Percentiles rank a stretch among this genome's conserved stretches.
phyloP scores from a whole-genome alignment of 2,329 filamentous ascomycete species.

The Gnomoniopsis smithogilvyi region DNA sequence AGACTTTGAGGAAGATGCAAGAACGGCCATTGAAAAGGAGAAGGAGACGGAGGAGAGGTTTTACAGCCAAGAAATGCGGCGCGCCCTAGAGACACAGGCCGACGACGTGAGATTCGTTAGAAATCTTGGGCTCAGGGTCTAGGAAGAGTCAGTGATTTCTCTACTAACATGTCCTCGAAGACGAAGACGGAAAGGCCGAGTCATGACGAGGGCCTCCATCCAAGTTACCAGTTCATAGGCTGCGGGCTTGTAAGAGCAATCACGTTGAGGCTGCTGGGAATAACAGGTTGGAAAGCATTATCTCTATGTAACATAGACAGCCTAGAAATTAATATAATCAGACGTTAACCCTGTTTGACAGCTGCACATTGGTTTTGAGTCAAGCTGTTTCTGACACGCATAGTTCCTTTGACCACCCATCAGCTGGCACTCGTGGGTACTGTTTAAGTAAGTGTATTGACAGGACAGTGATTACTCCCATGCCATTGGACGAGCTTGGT shows the following conservation, averaged over 20 bases:
- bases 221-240: too few relatives aligned
- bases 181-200: not conserved
- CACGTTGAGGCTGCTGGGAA: too few relatives aligned
- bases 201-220: too few relatives aligned
- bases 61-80: slow-evolving; percentile 71
- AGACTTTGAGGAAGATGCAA: slow-evolving; percentile 47
- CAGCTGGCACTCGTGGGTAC: too few relatives aligned
- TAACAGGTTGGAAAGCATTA: not conserved
- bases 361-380: not conserved
- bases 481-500: too few relatives aligned
- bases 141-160: not conserved
- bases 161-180: too few relatives aligned
- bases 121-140: slow-evolving; percentile 52
- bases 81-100: slow-evolving; percentile 72
- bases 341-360: slow-evolving; percentile 2
- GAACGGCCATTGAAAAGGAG: slow-evolving; percentile 44
- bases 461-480: too few relatives aligned
- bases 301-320: not conserved
- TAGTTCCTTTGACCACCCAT: too few relatives aligned
- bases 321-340: not conserved
- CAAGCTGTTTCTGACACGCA: not conserved
- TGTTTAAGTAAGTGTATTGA: too few relatives aligned
- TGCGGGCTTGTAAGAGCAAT: too few relatives aligned
- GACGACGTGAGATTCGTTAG: slow-evolving; percentile 75
- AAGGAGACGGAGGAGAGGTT: slow-evolving; percentile 52